Conservation (phyloP, 208 protist genomes). For the Leishmania gerbilli region DNA sequence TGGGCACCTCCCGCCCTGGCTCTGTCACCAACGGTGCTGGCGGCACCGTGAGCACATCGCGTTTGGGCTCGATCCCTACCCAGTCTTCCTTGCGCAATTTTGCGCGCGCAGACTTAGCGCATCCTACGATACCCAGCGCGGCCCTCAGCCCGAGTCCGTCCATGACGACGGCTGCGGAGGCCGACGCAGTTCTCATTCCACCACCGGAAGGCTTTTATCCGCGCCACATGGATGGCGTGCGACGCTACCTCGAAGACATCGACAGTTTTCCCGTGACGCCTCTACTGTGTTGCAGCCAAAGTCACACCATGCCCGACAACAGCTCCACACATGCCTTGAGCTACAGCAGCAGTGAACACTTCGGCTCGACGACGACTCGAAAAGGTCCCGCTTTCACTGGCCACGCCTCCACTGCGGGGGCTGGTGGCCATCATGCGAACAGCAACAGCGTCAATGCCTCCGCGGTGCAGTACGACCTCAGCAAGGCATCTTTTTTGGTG, state of each 20-base stretch:
- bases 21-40: slow-evolving; percentile 3
- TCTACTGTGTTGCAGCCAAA: slow-evolving; percentile 12
- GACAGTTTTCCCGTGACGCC: slow-evolving; percentile 23
- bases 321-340: neutral
- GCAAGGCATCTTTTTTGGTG: slow-evolving; percentile 23
- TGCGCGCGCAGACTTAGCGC: slow-evolving; percentile 7
- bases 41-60: neutral
- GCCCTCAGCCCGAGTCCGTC: slow-evolving; percentile 3
- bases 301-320: slow-evolving; percentile 12
- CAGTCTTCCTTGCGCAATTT: neutral
- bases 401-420: neutral
- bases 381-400: neutral
- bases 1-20: neutral
- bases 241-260: slow-evolving; percentile 19
- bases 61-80: neutral
- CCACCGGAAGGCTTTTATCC: slow-evolving; percentile 57
- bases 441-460: neutral
- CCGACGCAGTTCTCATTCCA: slow-evolving; percentile 19
- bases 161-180: neutral
- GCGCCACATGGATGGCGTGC: slow-evolving; percentile 22
- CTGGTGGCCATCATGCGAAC: neutral
- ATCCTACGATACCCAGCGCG: neutral
- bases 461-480: slow-evolving; percentile 12
- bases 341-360: neutral
- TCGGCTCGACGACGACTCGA: neutral